Evolutionary conservation across 2,329 filamentous ascomycete genomes (phyloP), one percentile per base, ranked within the genome.

Genomic region (Aureobasidium leucospermi): DNA sequence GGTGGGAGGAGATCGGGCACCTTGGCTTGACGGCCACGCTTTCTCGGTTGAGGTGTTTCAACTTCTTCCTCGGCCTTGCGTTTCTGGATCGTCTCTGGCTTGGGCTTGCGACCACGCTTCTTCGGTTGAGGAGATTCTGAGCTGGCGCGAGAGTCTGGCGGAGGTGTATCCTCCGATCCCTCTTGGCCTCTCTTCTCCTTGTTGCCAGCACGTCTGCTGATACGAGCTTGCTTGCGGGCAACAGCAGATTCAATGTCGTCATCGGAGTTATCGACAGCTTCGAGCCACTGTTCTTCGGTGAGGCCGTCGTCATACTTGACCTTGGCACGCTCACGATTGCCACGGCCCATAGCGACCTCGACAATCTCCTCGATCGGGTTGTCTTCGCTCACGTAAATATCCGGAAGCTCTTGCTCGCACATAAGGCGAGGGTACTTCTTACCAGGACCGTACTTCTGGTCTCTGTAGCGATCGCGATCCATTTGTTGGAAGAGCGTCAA

Each of bases 221-320:
- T 90, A 57, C 89, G 85, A 4, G 90, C 90, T 70, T 91, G 86
- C 69, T 96, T 97, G 42, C 94, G 86, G 38, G 89, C 89, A 39
- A 95, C 92, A 2, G 94, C 94, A 58, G 90, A 92, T 71, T 97
- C 94, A 32, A 96, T 91, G 0, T 85, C 87, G 70, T 99, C 94
- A 1, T 99, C 94, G 53, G 96, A 92, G 62, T 96, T 93, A 71
- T 99, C 94, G 34, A 99, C 93, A 58, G 94, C 94, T 79, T 96
- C 93, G 55, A 97, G 83, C 94, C 94, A 99, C 74, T 99, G 95
- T 77, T 99, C 94, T 76, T 99, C 95, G 0, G 94, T 97, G 32
- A 99, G 84, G 56, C 95, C 94, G 69, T 99, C 94, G 68, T 99
- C 94, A 67, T 99, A 99, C 73, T 88, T 89, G 68, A 96, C 92